A percentile compares a stretch with the other conserved stretches of the same genome.
phyloP scores from a whole-genome alignment of 163 green algal genomes.

The Trebouxia gelatinosa region DNA sequence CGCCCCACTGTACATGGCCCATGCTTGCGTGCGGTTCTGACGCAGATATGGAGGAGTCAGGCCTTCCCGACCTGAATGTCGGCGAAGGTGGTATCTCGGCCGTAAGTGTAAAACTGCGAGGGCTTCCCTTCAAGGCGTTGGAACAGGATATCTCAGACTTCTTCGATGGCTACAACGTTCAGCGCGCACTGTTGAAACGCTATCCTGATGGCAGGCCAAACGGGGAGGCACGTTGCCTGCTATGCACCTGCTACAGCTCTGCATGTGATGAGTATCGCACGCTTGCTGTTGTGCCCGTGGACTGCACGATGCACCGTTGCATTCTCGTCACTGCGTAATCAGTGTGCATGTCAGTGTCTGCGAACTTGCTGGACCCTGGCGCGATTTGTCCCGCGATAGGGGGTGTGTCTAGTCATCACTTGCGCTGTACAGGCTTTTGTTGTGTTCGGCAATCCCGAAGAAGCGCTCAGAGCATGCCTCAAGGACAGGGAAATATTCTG shows the following conservation, averaged over 20 bases:
- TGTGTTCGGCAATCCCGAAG: conserved; percentile 13
- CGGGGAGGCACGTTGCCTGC: conserved; percentile 6
- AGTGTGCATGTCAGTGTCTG: too few species aligned
- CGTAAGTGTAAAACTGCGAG: conserved; percentile 17
- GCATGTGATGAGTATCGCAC: too few species aligned
- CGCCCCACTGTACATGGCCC: too few species aligned
- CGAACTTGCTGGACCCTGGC: too few species aligned
- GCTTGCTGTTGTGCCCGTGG: too few species aligned
- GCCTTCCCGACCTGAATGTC: background rate
- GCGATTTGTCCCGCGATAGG: too few species aligned
- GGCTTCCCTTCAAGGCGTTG: conserved; percentile 14
- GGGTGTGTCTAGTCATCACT: too few species aligned
- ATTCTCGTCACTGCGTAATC: too few species aligned
- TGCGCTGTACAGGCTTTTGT: conserved; percentile 28
- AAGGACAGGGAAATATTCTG: conserved; percentile 23
- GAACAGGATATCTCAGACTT: conserved; percentile 19
- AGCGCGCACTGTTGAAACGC: conserved; percentile 14
- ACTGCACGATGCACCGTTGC: too few species aligned
- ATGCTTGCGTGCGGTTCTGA: too few species aligned
- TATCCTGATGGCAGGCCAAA: conserved; percentile 21
- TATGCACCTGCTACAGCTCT: too few species aligned
- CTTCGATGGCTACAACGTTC: conserved; percentile 21
- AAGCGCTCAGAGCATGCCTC: conserved; percentile 15
- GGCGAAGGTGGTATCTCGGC: conserved; percentile 13
- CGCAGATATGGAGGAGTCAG: conserved; percentile 15